Evolutionary conservation across 192 early-diverging fungal genomes (phyloP), one percentile per base, ranked within the genome.

Genomic region (Podila verticillata): DNA sequence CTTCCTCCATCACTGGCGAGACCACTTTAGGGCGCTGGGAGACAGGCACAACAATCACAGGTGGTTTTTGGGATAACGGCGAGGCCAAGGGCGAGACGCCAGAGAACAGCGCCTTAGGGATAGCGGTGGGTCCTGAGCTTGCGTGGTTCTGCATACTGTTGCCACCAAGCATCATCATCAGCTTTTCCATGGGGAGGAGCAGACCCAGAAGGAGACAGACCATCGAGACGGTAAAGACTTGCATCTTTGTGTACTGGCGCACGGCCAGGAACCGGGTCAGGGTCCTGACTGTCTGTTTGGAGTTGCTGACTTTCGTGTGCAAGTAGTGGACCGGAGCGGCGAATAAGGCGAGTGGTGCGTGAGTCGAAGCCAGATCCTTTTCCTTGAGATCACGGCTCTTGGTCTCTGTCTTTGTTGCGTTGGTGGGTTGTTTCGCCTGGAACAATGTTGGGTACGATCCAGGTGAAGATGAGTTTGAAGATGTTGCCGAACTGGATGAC

Each of bases 181-280:
- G 48, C 67, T 82, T 85, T 24, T 85, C 84, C 26, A 85, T 61
- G 3, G 84, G 84, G 32, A 85, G 36, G 4, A 85, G 58, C 44
- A 85, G 34, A 9, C 84, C 84, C 49, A 81, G n/a, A 17, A 85
- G 28, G 22, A 85, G 75, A 54, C 79, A 85, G 28, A 82, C 29
- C 12, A 81, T 58, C 3, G 79, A 82, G 61, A 82, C 84, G 0
- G 81, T 73, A 39, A 85, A 66, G 60, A 85, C 67, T 60, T 85
- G 84, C 70, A 82, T 84, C 47, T 75, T 84, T 47, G 83, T 81
- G 47, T 80, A 79, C 31, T 84, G 72, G 20, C 78, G 74, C 35
- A 77, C 57, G 2, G 73, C 73, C 63, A 74, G 47, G 63, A 74
- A 75, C 26, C 65, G 65, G 15, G 72, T 63, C 0, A 82, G 47